Evolutionary conservation across 768 basidiomycete species (phyloP).

Genomic region (Tubosaeta sp.): DNA sequence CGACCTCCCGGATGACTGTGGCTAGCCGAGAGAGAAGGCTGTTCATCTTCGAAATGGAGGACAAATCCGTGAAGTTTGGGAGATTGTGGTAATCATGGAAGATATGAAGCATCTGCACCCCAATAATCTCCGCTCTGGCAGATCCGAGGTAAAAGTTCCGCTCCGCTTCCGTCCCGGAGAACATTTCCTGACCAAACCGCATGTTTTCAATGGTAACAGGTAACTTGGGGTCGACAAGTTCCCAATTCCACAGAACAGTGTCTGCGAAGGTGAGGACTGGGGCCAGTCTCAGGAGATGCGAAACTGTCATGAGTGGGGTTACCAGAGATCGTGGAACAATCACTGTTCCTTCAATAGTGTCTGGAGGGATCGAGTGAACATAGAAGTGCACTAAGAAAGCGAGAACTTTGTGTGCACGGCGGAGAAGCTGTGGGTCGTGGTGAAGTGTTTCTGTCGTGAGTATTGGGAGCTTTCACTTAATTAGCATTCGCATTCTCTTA

Average conservation of each 20-base stretch:
- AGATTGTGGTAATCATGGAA: conserved; percentile 84
- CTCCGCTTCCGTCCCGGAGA: conserved; percentile 86
- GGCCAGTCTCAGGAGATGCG: conserved; percentile 74
- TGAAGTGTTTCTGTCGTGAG: conserved; percentile 54
- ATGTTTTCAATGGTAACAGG: conserved; percentile 73
- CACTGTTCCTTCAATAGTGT: conserved; percentile 36
- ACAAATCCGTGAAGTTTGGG: conserved; percentile 60
- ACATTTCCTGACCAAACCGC: conserved; percentile 56
- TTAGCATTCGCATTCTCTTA: conserved; percentile 10
- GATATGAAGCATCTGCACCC: conserved; percentile 80
- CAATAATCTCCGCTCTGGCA: conserved; percentile 79
- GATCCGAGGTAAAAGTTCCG: conserved; percentile 82
- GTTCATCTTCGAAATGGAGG: conserved; percentile 63
- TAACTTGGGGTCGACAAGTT: conserved; percentile 48
- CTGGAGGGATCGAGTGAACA: conserved; percentile 68
- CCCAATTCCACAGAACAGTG: conserved; percentile 93
- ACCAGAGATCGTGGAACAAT: conserved; percentile 74
- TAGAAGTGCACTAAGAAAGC: conserved; percentile 90
- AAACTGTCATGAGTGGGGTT: conserved; percentile 73
- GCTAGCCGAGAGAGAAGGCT: conserved; percentile 68
- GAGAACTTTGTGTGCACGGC: conserved; percentile 86
- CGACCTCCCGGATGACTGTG: conserved; percentile 68
- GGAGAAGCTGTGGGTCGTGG: conserved; percentile 55
- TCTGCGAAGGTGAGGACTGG: conserved; percentile 95
- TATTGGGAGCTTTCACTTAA: conserved; percentile 58